Percentiles rank a stretch among this genome's conserved stretches.
These are phyloP conservation scores for Septoria linicola DNA, from an alignment of 2,329 filamentous ascomycete genomes.

Conservation along the genomic window DNA sequence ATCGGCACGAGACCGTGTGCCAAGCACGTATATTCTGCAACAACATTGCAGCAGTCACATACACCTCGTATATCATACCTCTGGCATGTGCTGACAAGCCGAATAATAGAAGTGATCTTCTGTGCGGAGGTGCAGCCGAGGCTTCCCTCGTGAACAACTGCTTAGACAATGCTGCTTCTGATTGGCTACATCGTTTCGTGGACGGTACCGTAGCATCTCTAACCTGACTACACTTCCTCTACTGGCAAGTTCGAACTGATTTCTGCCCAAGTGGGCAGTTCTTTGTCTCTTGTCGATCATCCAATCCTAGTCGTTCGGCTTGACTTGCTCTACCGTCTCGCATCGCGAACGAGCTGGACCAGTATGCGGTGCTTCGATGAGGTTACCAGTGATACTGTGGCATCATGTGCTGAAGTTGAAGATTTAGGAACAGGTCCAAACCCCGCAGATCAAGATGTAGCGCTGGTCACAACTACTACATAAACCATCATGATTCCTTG, in stretches of 20 bases:
- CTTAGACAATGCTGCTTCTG: background rate
- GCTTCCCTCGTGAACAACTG: background rate
- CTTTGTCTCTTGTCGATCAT: background rate
- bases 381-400: background rate
- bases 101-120: background rate
- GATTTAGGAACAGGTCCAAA: background rate
- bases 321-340: conserved; percentile 1
- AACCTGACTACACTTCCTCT: conserved; percentile 9
- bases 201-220: conserved; percentile 3
- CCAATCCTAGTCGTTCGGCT: background rate
- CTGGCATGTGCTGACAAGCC: background rate
- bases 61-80: no score
- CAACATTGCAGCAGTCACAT: no score
- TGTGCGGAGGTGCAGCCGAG: background rate
- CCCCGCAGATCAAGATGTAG: background rate
- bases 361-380: background rate
- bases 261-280: background rate
- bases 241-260: background rate
- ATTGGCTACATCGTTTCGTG: conserved; percentile 16
- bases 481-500: no score
- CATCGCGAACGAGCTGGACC: conserved; percentile 1
- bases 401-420: background rate
- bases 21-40: no score
- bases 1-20: no score
- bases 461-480: no score